Base-by-base conservation (phyloP, 192 early-diverging fungal genomes). In the Entomortierella chlamydospora region DNA sequence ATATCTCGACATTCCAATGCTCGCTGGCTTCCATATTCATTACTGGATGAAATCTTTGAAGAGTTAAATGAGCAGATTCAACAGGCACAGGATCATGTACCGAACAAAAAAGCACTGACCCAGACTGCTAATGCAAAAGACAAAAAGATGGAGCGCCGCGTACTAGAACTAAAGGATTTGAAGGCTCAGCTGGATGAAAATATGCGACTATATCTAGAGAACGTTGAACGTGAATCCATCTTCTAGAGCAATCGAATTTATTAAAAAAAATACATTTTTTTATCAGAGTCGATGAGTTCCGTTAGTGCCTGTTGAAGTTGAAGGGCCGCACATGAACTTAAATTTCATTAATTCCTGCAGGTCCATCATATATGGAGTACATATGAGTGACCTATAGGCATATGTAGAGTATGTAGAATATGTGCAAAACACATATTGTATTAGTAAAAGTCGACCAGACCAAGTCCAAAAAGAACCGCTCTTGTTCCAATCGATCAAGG, bases 1-100 rank as follows among this genome's bases (percentile, higher is more conserved):
- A 53, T 79, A 8, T 65, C 74, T 10, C 50, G 67, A 30, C 74
- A 79, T 22, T 59, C 74, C 0, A 79, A 79, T 39, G 64, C 74
- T 2, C 68, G 74, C n/a, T 79, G 74, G 74, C 29, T 79, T 26
- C 74, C 74, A 0, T 79, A 79, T 37, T 65, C 74, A n/a, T 39
- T 79, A 8, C 29, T 79, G 56, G 74, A 79, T 39, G 74, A 70
- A 56, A 79, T 69, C 41, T 69, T 79, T 56, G 61, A 30, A 15
- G 29, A 18, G 18, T 25, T 79, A 23, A n/a, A 50, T 4, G 56
- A 69, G 37, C 47, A 64, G 53, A 77, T 77, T 28, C 15, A 51
- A 15, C 50, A 52, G 25, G 41, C 59, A 8, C 30, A 76, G 23
- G 63, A 22, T 2, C 41, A 28, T 5, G 7, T 41, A 9, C 39